These are phyloP conservation scores for Lepidium africanum DNA, from an alignment of 345 rosid genomes.

Conservation along the genomic window DNA sequence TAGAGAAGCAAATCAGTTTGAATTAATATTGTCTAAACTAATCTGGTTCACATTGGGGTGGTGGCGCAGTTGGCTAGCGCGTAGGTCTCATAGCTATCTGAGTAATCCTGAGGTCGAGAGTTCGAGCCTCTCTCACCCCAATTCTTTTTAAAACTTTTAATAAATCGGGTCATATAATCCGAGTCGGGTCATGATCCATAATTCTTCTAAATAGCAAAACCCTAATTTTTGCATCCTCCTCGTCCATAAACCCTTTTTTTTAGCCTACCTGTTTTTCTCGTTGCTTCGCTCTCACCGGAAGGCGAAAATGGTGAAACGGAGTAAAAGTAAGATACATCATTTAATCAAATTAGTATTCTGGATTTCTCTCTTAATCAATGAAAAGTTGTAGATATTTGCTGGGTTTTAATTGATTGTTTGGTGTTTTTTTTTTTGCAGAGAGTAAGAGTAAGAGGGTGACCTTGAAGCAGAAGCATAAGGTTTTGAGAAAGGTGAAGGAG, in stretches of 20 bases:
- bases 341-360: neutral
- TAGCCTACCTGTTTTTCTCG: neutral
- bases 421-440: constrained; percentile 38
- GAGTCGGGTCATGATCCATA: constrained; percentile 9
- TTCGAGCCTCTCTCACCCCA: constrained; percentile 87
- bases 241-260: neutral
- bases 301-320: constrained; percentile 63
- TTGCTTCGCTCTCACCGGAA: neutral
- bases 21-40: neutral
- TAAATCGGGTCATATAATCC: neutral
- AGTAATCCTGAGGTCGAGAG: constrained; percentile 91
- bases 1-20: neutral
- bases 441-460: constrained; percentile 92
- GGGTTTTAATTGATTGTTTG: neutral
- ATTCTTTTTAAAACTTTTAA: neutral
- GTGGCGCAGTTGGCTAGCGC: constrained; percentile 97
- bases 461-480: constrained; percentile 75
- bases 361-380: neutral
- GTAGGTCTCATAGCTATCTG: constrained; percentile 78
- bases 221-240: constrained; percentile 19
- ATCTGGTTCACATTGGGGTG: constrained; percentile 34
- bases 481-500: constrained; percentile 81
- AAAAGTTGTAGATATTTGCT: neutral
- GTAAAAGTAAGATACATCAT: constrained; percentile 53
- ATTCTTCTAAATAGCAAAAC: constrained; percentile 10